These are phyloP conservation scores for Pythium sukuiense DNA, from an alignment of 352 stramenopile species.

Conservation along the genomic window DNA sequence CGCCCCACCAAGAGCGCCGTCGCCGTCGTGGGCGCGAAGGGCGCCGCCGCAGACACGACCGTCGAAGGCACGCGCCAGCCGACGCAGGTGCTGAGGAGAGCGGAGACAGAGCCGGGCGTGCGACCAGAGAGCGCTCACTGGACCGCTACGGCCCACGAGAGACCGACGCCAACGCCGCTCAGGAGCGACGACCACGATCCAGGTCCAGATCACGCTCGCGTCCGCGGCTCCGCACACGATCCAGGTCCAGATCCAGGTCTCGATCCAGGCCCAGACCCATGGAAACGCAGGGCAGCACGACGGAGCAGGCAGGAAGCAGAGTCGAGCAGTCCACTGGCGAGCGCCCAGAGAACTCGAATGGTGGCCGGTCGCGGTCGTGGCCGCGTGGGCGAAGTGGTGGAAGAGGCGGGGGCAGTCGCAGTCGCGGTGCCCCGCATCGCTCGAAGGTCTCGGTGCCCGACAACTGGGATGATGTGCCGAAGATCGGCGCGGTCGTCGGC, in stretches of 20 bases:
- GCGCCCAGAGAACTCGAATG: not conserved
- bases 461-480: conserved; percentile 80
- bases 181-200: not conserved
- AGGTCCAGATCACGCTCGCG: conserved; percentile 1
- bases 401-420: not conserved
- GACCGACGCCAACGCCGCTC: not conserved
- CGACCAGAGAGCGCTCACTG: not conserved
- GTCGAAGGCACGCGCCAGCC: not conserved
- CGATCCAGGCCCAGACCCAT: conserved; percentile 5
- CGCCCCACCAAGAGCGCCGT: conserved; percentile 15
- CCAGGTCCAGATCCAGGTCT: conserved; percentile 6
- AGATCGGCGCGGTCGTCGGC: conserved; percentile 62
- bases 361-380: not conserved
- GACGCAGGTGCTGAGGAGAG: not conserved
- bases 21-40: conserved; percentile 18
- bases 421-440: not conserved
- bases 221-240: not conserved
- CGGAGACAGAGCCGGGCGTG: not conserved
- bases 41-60: conserved; percentile 4
- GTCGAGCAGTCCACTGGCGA: not conserved
- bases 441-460: conserved; percentile 51
- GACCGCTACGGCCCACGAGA: not conserved
- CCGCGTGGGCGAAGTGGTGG: not conserved
- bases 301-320: not conserved
- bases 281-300: not conserved